Base-by-base conservation (phyloP, 179 eudicot species). In the Drosera spatulata region DNA sequence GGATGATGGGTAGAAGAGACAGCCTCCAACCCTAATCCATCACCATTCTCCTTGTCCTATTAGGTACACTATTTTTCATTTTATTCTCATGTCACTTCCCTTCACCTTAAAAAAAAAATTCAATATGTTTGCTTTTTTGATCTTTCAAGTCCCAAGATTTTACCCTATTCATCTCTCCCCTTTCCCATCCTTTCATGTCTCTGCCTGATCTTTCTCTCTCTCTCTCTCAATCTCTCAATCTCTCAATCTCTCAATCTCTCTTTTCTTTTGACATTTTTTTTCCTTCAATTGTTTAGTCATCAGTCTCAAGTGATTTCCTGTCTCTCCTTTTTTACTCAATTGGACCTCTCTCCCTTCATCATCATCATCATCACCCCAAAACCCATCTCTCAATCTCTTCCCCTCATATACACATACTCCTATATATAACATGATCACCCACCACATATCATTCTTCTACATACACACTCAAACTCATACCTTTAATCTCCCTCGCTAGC, bases 281-380 rank as follows among this genome's bases (percentile, higher is more conserved):
- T 61, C 46, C 62, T 62, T 60, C 67, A 66, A 63, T 61, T 50
- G 70, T 61, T 66, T 48, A 67, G 69, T 78, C 69, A 75, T 68
- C 67, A 46, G 61, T 75, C 67, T 71, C 75, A 71, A 78, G 82
- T 81, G 70, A 68, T 64, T 66, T 69, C 58, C 64, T 75, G 81
- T 73, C 77, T 66, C 69, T 40, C 66, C 69, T 73, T 78, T 67
- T 70, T 53, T 65, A 46, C 50, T 67, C 64, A 67, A 65, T 37
- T 62, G 49, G 51, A 66, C 33, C 33, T 22, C 33, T 22, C 33
- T 22, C 33, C 33, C 33, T 22, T 22, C 1, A 22, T 22, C 33
- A 22, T 22, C 33, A 22, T 22, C 33, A 22, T 22, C 33, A 22
- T 22, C 33, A 22, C 33, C 33, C 33, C 33, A 22, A 22, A 22